Evolutionary conservation across 148 eudicot genomes (phyloP).

Genomic region (Vaccinium macrocarpon): DNA sequence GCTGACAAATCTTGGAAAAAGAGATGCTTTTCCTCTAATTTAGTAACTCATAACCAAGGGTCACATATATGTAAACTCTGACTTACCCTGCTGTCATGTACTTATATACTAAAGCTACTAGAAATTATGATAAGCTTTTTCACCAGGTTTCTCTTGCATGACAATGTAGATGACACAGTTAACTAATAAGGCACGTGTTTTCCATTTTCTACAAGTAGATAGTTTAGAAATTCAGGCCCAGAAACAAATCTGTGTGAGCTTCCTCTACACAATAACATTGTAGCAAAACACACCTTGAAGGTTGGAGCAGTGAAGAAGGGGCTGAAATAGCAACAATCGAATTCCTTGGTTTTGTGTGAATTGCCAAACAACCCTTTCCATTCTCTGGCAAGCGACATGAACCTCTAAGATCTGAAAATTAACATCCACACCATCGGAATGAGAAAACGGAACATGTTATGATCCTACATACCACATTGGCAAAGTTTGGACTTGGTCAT

Average conservation of each 20-base stretch:
- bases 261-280: background rate
- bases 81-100: background rate
- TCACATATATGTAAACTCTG: background rate
- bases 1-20: background rate
- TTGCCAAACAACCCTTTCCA: conserved; percentile 42
- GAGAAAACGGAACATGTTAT: background rate
- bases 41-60: background rate
- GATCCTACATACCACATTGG: no score
- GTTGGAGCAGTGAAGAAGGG: conserved; percentile 20
- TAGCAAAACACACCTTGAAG: conserved; percentile 43
- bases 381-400: conserved; percentile 32
- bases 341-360: conserved; percentile 30
- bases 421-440: background rate
- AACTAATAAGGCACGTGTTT: background rate
- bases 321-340: conserved; percentile 31
- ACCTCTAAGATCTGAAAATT: conserved; percentile 37
- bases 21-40: conserved; percentile 5
- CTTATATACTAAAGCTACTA: background rate
- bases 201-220: background rate
- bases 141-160: background rate
- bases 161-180: background rate
- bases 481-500: no score
- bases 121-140: background rate
- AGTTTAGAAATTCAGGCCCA: background rate
- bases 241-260: background rate